Conservation (phyloP, 2,329 filamentous ascomycete genomes). For the Claviceps sp. region DNA sequence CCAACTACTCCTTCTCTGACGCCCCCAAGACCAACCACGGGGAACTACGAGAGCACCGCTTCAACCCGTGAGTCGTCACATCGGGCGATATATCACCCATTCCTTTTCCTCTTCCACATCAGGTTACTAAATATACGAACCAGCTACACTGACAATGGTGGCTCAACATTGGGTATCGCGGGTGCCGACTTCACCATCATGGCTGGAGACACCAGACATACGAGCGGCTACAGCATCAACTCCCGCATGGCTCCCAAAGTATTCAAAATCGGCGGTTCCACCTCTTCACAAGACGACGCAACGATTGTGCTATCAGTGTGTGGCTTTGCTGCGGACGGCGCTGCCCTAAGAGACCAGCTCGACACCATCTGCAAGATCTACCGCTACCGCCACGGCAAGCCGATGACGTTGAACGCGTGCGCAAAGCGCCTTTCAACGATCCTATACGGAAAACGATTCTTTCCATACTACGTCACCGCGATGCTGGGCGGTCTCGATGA, state of each 20-base stretch:
- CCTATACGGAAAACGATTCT: slow-evolving; percentile 94
- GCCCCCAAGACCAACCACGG: slow-evolving; percentile 36
- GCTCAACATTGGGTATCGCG: slow-evolving; percentile 87
- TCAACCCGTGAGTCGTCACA: slow-evolving; percentile 63
- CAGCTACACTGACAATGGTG: slow-evolving; percentile 96
- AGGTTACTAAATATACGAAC: neutral
- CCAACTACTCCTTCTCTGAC: slow-evolving; percentile 56
- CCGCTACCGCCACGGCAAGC: slow-evolving; percentile 93
- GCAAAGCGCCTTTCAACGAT: slow-evolving; percentile 92
- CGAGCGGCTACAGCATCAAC: slow-evolving; percentile 98
- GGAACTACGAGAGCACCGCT: slow-evolving; percentile 60
- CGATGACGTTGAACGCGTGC: slow-evolving; percentile 87
- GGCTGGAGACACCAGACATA: slow-evolving; percentile 92
- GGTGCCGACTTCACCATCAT: slow-evolving; percentile 92
- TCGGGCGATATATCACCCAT: too few species aligned
- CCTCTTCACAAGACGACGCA: slow-evolving; percentile 70
- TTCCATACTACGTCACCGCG: slow-evolving; percentile 94
- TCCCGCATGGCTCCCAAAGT: slow-evolving; percentile 90
- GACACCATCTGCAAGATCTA: slow-evolving; percentile 98
- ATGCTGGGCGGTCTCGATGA: slow-evolving; percentile 92
- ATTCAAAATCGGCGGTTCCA: slow-evolving; percentile 91
- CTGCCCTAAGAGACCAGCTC: slow-evolving; percentile 84
- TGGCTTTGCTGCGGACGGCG: slow-evolving; percentile 88
- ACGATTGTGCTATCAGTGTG: slow-evolving; percentile 87
- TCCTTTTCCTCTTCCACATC: neutral